Percentiles rank a stretch among this genome's conserved stretches.
phyloP scores from a whole-genome alignment of 2,329 filamentous ascomycete species.

The Nemania sp. region DNA sequence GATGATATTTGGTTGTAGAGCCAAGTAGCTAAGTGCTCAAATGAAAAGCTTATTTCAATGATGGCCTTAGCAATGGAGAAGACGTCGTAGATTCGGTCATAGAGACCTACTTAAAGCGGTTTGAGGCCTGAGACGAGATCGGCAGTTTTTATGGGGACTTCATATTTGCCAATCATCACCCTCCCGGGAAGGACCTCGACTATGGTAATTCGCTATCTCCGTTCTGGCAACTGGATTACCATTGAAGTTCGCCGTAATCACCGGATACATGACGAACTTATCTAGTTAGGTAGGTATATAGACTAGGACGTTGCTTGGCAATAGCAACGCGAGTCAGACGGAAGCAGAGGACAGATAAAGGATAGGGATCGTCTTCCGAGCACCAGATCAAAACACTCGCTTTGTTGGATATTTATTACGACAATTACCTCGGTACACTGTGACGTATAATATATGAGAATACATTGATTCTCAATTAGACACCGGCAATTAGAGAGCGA shows the following conservation, averaged over 20 bases:
- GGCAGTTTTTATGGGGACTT: constrained; percentile 9
- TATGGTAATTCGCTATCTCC: background rate
- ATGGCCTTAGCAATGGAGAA: background rate
- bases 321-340: too few species aligned
- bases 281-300: too few species aligned
- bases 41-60: constrained; percentile 14
- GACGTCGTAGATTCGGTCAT: background rate
- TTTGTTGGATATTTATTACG: too few species aligned
- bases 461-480: too few species aligned
- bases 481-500: too few species aligned
- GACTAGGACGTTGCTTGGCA: too few species aligned
- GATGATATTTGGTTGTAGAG: constrained; percentile 1
- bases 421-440: too few species aligned
- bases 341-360: too few species aligned
- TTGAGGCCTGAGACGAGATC: constrained; percentile 8
- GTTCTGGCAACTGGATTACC: constrained; percentile 9
- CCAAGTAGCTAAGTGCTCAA: constrained; percentile 1
- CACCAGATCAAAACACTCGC: too few species aligned
- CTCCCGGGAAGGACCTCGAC: constrained; percentile 17
- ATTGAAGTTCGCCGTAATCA: background rate
- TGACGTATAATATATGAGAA: too few species aligned
- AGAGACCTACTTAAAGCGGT: constrained; percentile 11
- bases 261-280: too few species aligned
- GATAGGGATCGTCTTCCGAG: too few species aligned
- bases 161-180: constrained; percentile 9